Evolutionary conservation across 192 early-diverging fungal species (phyloP).

Genomic region (Lunasporangiospora selenospora): DNA sequence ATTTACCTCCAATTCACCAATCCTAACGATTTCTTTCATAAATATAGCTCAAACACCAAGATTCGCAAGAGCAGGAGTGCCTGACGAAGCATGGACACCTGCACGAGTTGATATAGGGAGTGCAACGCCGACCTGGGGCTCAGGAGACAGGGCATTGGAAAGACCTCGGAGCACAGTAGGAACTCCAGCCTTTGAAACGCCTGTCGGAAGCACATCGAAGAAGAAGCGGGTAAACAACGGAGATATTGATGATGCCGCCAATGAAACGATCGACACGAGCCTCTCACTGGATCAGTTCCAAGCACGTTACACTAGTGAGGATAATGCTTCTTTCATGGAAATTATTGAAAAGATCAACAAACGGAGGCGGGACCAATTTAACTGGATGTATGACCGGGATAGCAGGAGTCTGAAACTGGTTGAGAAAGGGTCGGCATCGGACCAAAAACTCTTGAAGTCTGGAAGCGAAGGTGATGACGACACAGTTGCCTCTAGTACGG

Average conservation of each 20-base stretch:
- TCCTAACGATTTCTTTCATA: not conserved
- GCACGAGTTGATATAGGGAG: constrained; percentile 21
- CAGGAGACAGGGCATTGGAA: not conserved
- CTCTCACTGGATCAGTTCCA: constrained; percentile 78
- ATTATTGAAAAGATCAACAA: constrained; percentile 68
- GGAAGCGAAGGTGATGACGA: constrained; percentile 16
- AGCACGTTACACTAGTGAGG: constrained; percentile 76
- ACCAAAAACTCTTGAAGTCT: constrained; percentile 22
- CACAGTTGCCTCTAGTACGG: not conserved
- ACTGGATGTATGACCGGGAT: constrained; percentile 74
- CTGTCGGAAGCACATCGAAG: constrained; percentile 10
- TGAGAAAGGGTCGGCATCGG: constrained; percentile 19
- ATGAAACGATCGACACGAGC: constrained; percentile 51
- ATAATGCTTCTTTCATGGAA: constrained; percentile 79
- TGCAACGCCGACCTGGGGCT: constrained; percentile 19
- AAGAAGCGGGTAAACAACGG: not conserved
- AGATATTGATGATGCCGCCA: constrained; percentile 5
- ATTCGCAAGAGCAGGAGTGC: constrained; percentile 5
- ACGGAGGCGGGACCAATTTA: constrained; percentile 62
- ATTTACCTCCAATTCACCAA: not conserved
- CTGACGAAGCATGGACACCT: constrained; percentile 38
- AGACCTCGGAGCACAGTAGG: constrained; percentile 5
- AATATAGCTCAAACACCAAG: constrained; percentile 25
- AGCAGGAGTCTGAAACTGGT: constrained; percentile 38
- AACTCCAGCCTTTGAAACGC: constrained; percentile 31